Conservation (phyloP, 768 basidiomycete genomes). For the Psilocybe cubensis region DNA sequence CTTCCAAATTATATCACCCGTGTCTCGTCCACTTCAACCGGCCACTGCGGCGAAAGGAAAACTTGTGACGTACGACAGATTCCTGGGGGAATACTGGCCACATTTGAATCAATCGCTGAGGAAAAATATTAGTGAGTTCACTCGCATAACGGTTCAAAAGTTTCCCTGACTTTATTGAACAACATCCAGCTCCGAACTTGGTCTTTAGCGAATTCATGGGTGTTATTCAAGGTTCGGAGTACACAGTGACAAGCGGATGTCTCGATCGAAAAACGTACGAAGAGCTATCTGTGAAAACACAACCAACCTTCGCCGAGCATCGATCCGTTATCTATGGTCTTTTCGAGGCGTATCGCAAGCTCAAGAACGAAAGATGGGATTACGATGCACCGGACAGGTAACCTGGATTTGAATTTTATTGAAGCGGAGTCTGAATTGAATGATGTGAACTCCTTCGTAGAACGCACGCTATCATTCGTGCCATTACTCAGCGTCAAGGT, state of each 20-base stretch:
- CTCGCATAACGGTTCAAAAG: neutral
- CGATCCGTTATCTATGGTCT: slow-evolving; percentile 52
- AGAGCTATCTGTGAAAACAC: slow-evolving; percentile 49
- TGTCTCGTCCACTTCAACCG: neutral
- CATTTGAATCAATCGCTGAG: slow-evolving; percentile 54
- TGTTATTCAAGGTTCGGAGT: slow-evolving; percentile 69
- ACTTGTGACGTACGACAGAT: slow-evolving; percentile 51
- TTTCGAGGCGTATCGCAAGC: slow-evolving; percentile 53
- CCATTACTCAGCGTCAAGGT: slow-evolving; percentile 28
- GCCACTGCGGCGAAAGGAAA: slow-evolving; percentile 9
- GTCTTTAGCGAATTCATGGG: slow-evolving; percentile 72
- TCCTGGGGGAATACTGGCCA: slow-evolving; percentile 59
- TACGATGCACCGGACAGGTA: slow-evolving; percentile 66
- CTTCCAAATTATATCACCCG: neutral
- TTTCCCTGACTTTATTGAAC: neutral
- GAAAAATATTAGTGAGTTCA: slow-evolving; percentile 52
- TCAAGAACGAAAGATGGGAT: slow-evolving; percentile 44
- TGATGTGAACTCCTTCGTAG: slow-evolving; percentile 29
- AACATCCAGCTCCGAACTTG: slow-evolving; percentile 53
- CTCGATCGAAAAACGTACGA: slow-evolving; percentile 50
- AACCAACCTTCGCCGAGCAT: slow-evolving; percentile 55
- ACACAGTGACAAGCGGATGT: slow-evolving; percentile 39
- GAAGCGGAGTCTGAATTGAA: neutral
- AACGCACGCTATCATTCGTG: slow-evolving; percentile 51
- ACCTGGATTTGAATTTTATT: no score